These are phyloP conservation scores for Exophiala lecanii-corni DNA, from an alignment of 2,329 filamentous ascomycete genomes.

Conservation along the genomic window DNA sequence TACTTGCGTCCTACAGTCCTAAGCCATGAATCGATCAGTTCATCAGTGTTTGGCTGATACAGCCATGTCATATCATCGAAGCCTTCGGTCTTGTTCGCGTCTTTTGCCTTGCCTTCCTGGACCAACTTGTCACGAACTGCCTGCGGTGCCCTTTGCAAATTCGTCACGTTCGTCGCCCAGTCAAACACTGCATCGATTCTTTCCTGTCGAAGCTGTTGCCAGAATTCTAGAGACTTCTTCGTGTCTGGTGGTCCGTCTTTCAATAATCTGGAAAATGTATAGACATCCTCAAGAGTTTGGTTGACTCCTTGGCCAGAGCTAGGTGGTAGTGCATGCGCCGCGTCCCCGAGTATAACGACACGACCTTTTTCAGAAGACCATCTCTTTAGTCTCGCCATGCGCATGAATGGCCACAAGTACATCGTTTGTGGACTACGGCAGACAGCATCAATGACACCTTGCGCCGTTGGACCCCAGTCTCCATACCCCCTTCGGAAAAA, in stretches of 20 bases:
- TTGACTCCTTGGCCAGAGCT: slow-evolving; percentile 52
- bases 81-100: slow-evolving; percentile 22
- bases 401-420: slow-evolving; percentile 47
- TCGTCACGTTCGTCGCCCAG: slow-evolving; percentile 44
- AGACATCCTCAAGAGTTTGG: slow-evolving; percentile 53
- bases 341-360: slow-evolving; percentile 53
- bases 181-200: slow-evolving; percentile 46
- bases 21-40: slow-evolving; percentile 31
- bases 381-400: slow-evolving; percentile 42
- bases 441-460: slow-evolving; percentile 32
- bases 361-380: slow-evolving; percentile 49
- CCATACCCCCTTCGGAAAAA: slow-evolving; percentile 13
- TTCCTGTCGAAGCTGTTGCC: slow-evolving; percentile 47
- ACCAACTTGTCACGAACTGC: slow-evolving; percentile 13
- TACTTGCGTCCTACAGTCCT: no score
- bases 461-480: slow-evolving; percentile 31
- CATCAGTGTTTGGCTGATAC: slow-evolving; percentile 38
- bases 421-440: slow-evolving; percentile 11
- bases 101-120: slow-evolving; percentile 6
- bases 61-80: slow-evolving; percentile 42
- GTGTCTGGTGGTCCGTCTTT: slow-evolving; percentile 36
- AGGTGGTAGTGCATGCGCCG: slow-evolving; percentile 53
- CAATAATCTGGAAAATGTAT: slow-evolving; percentile 43
- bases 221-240: slow-evolving; percentile 34
- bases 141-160: slow-evolving; percentile 43